phyloP scores from a whole-genome alignment of 441 rosid species.

The Kokia cookei region DNA sequence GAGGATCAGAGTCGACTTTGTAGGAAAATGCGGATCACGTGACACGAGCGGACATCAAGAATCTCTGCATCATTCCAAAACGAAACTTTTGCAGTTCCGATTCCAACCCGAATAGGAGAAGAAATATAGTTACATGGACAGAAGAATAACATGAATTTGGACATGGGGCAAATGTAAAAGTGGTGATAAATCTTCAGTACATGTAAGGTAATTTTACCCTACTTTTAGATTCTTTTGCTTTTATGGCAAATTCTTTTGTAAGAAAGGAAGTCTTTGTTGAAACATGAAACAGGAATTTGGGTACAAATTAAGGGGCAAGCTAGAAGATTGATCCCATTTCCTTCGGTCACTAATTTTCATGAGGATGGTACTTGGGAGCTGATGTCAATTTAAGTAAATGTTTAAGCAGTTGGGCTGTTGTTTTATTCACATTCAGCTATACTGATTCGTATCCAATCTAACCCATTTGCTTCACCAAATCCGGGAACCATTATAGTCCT shows the following conservation, averaged over 20 bases:
- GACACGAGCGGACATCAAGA: background rate
- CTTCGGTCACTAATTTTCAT: background rate
- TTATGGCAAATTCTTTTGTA: background rate
- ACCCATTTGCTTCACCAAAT: background rate
- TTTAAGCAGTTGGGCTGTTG: background rate
- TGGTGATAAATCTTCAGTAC: background rate
- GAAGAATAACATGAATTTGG: background rate
- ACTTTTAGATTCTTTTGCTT: no score
- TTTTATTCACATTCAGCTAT: background rate
- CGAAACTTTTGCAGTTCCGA: background rate
- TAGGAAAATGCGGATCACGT: slow-evolving; percentile 17
- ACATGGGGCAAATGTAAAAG: background rate
- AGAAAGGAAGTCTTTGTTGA: background rate
- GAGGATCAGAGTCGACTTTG: slow-evolving; percentile 5
- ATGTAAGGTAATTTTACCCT: background rate
- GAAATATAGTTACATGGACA: background rate
- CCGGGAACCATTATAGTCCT: background rate
- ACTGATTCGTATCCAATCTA: background rate
- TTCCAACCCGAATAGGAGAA: background rate
- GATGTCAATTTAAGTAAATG: background rate
- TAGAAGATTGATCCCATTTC: background rate
- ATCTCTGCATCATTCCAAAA: background rate
- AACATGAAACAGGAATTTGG: background rate
- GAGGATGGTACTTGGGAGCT: background rate
- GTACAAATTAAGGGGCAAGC: background rate